Conservation (phyloP, 1,284 basidiomycete genomes). For the Puccinia coronata region DNA sequence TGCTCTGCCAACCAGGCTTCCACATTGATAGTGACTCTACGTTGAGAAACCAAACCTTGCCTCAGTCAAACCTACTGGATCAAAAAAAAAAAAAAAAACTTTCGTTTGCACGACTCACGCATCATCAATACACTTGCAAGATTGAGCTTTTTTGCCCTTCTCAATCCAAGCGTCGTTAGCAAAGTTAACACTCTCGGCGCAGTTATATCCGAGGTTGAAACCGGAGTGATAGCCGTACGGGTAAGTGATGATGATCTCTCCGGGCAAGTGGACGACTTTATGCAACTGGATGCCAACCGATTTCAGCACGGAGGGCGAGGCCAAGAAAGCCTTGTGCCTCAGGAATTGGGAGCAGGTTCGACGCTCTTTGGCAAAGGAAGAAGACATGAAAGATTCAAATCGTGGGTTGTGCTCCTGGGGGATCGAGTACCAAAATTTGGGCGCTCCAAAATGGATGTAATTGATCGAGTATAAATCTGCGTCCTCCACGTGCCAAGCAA, state of each 20-base stretch:
- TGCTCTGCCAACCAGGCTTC: conserved; percentile 64
- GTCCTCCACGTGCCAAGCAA: conserved; percentile 97
- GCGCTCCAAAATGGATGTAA: conserved; percentile 97
- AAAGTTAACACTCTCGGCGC: conserved; percentile 97
- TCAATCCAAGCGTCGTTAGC: conserved; percentile 94
- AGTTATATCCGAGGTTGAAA: conserved; percentile 96
- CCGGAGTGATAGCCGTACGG: conserved; percentile 84
- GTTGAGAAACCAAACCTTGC: background rate
- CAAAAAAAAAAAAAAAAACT: background rate
- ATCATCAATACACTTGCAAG: conserved; percentile 77
- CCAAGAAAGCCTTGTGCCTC: conserved; percentile 93
- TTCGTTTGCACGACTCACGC: conserved; percentile 70
- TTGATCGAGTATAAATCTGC: conserved; percentile 93
- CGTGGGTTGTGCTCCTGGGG: conserved; percentile 78
- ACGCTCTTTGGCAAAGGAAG: conserved; percentile 82
- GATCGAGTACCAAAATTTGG: conserved; percentile 92
- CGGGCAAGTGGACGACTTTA: conserved; percentile 80
- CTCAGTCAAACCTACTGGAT: background rate
- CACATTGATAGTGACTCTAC: conserved; percentile 85
- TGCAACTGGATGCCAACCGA: conserved; percentile 82
- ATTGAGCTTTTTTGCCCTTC: conserved; percentile 76
- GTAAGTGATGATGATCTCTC: conserved; percentile 95
- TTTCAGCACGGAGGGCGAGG: conserved; percentile 79
- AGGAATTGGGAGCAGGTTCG: conserved; percentile 87
- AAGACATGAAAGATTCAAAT: conserved; percentile 80